Conservation (phyloP, 306 rosid species). For the Sphenostylis stenocarpa region DNA sequence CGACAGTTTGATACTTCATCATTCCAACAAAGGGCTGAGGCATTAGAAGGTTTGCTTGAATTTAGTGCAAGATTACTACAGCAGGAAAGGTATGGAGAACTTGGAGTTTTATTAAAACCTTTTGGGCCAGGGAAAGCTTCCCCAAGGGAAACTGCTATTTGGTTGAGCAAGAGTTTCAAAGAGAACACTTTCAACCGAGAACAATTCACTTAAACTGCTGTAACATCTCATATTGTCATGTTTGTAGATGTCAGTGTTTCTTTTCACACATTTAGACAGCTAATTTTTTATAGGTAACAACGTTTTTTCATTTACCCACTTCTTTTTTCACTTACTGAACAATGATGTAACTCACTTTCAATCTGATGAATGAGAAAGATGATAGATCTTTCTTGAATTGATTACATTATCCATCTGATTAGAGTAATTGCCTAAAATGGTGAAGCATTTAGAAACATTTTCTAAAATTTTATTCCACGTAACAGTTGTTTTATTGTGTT, state of each 20-base stretch:
- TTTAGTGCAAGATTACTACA: conserved; percentile 88
- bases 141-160: conserved; percentile 94
- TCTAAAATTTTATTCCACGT: background rate
- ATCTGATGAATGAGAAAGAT: conserved; percentile 23
- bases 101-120: conserved; percentile 84
- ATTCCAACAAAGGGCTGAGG: conserved; percentile 82
- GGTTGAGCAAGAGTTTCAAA: conserved; percentile 90
- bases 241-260: conserved; percentile 28
- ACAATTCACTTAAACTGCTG: conserved; percentile 32
- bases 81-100: conserved; percentile 85
- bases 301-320: conserved; percentile 5
- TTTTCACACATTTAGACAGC: conserved; percentile 38
- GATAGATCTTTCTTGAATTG: background rate
- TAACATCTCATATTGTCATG: conserved; percentile 29
- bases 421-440: background rate
- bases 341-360: conserved; percentile 6
- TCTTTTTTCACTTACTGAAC: conserved; percentile 2
- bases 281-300: conserved; percentile 37
- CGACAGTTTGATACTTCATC: conserved; percentile 75
- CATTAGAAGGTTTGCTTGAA: conserved; percentile 89
- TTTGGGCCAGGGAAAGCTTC: conserved; percentile 92
- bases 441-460: background rate
- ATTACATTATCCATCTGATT: background rate
- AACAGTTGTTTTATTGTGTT: background rate
- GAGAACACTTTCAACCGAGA: conserved; percentile 61